Evolutionary conservation across 2,329 filamentous ascomycete species (phyloP), one percentile per base, ranked within the genome.

Genomic region (Pseudofabraea citricarpa): DNA sequence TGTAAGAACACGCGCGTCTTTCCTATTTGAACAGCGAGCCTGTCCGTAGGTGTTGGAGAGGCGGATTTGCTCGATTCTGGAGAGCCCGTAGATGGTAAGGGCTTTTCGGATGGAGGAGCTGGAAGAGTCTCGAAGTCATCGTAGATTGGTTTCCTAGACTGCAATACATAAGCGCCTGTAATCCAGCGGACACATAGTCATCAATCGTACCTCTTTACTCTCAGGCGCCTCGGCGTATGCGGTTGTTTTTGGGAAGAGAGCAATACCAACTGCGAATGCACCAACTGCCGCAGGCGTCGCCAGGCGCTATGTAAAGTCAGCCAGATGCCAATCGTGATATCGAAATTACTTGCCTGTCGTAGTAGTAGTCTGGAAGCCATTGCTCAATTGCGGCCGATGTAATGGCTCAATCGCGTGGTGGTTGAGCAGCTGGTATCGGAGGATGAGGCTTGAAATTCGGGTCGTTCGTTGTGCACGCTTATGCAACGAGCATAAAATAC

Each of bases 41-140:
- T 85, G 67, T 95, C 90, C 52, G 93, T 97, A 12, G 90, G 90
- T 18, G 90, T 89, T 12, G 88, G 87, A 50, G 71, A 67, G 47
- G 52, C 53, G 43, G 57, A 49, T 54, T 57, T 54, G 51, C 44
- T 47, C 64, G 64, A 36, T 59, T 47, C 47, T 49, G 44, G 46
- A 22, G 39, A 23, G 16, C 38, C 40, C 41, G 43, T 44, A 35
- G 39, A 46, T 45, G 51, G 43, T 50, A 46, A 29, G 49, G 48
- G 43, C 41, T 43, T 48, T 57, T 45, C 47, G 54, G 35, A 19
- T 46, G 57, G 61, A 49, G 54, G 54, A 54, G 53, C 58, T 53
- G 53, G 62, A 43, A 55, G 68, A 59, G 46, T 66, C 59, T 63
- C 83, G 62, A 72, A 68, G 62, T 83, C 76, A 67, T 91, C 87